Evolutionary conservation across 2,329 filamentous ascomycete genomes (phyloP).

Genomic region (Phialophora chinensis): DNA sequence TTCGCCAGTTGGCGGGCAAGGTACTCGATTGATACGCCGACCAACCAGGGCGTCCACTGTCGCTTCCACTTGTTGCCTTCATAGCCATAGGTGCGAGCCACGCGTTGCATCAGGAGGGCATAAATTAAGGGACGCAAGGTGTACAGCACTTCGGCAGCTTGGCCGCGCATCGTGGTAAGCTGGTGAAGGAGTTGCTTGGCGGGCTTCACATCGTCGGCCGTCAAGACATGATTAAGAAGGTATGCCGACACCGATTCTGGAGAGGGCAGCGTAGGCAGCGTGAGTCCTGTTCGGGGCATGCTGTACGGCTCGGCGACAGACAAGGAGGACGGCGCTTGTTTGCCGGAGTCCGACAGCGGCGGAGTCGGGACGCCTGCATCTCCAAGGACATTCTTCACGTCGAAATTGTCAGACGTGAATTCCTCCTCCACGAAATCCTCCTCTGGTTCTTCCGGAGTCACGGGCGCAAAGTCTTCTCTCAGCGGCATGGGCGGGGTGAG

Average conservation of each 20-base stretch:
- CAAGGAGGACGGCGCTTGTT: slow-evolving; percentile 33
- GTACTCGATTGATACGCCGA: slow-evolving; percentile 84
- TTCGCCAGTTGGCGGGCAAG: slow-evolving; percentile 83
- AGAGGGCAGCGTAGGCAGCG: slow-evolving; percentile 80
- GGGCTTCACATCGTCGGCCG: slow-evolving; percentile 94
- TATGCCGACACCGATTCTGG: slow-evolving; percentile 84
- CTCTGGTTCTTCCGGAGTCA: slow-evolving; percentile 60
- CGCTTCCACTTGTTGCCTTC: slow-evolving; percentile 71
- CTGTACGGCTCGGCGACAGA: slow-evolving; percentile 70
- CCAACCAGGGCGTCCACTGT: slow-evolving; percentile 89
- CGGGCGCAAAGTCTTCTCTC: slow-evolving; percentile 69
- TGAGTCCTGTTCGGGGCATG: slow-evolving; percentile 93
- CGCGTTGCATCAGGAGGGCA: slow-evolving; percentile 75
- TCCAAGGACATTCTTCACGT: slow-evolving; percentile 34
- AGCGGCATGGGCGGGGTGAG: slow-evolving; percentile 85
- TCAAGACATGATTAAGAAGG: slow-evolving; percentile 86
- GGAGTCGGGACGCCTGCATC: slow-evolving; percentile 38
- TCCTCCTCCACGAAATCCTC: slow-evolving; percentile 48
- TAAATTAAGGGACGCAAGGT: slow-evolving; percentile 89
- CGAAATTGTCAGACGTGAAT: slow-evolving; percentile 37
- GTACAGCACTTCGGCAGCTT: slow-evolving; percentile 86
- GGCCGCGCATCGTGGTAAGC: slow-evolving; percentile 70
- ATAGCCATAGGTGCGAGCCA: slow-evolving; percentile 37
- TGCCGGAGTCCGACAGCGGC: slow-evolving; percentile 37
- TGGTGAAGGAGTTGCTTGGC: slow-evolving; percentile 84